Evolutionary conservation across 306 rosid genomes (phyloP).

Genomic region (Urtica urens): DNA sequence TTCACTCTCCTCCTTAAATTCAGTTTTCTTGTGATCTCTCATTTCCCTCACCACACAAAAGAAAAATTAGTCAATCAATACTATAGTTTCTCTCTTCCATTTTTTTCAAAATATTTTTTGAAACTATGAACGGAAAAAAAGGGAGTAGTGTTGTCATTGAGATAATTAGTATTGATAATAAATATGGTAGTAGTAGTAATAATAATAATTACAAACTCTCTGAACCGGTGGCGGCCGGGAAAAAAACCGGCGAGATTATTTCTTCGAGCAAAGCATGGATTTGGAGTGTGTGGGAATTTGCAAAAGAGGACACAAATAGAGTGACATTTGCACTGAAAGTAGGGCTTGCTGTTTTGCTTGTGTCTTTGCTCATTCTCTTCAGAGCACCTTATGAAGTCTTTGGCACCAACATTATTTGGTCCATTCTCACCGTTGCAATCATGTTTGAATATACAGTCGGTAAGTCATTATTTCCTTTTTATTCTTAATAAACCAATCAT

Average conservation of each 20-base stretch:
- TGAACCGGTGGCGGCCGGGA: not conserved
- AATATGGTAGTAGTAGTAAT: conserved; percentile 9
- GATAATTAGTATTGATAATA: conserved; percentile 28
- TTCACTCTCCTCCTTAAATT: conserved; percentile 23
- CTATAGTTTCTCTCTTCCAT: not conserved
- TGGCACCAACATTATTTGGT: conserved; percentile 59
- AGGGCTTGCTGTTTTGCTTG: conserved; percentile 57
- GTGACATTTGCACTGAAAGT: conserved; percentile 54
- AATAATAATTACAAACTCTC: too few species aligned
- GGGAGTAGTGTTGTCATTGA: conserved; percentile 20
- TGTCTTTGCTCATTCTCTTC: conserved; percentile 45
- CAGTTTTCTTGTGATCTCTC: conserved; percentile 1
- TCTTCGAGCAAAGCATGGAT: conserved; percentile 19
- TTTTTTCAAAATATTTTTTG: not conserved
- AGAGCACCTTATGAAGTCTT: conserved; percentile 54
- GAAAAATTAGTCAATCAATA: not conserved
- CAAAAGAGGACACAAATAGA: conserved; percentile 45
- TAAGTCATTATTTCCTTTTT: conserved; percentile 22
- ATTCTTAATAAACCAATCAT: not conserved
- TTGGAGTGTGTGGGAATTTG: conserved; percentile 30
- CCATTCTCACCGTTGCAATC: conserved; percentile 61
- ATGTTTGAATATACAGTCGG: conserved; percentile 82
- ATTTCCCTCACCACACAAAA: conserved; percentile 1
- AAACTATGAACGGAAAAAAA: conserved; percentile 47
- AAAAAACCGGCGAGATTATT: not conserved